These are phyloP conservation scores for Eucalyptus erythrocorys DNA, from an alignment of 345 rosid species.

Conservation along the genomic window DNA sequence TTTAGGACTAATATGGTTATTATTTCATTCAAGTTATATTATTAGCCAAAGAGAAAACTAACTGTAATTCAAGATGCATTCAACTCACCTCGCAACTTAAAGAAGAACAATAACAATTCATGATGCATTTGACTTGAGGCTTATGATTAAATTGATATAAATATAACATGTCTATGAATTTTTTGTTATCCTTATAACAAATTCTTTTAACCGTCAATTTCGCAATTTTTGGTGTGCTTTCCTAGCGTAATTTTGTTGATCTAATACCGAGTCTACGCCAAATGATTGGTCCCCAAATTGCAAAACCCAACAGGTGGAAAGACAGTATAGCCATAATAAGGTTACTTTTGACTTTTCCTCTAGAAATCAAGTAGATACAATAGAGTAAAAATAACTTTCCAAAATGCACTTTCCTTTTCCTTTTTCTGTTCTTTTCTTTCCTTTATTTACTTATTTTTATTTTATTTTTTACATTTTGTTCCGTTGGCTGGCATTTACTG, in stretches of 20 bases:
- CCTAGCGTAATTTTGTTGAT: not conserved
- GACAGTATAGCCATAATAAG: not conserved
- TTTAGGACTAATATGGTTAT: not conserved
- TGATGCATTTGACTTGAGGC: not conserved
- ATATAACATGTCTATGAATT: no score
- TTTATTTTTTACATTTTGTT: not conserved
- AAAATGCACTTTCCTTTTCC: not conserved
- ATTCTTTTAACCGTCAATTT: not conserved
- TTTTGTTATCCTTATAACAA: no score
- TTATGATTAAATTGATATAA: no score
- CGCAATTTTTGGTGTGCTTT: not conserved
- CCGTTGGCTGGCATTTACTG: not conserved
- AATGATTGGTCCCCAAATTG: not conserved
- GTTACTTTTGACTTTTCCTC: not conserved
- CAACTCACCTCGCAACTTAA: not conserved
- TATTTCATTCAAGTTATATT: not conserved
- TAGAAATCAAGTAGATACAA: not conserved
- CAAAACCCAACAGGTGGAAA: not conserved
- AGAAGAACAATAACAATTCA: not conserved
- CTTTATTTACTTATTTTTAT: not conserved
- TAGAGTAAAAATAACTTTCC: not conserved
- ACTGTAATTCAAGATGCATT: not conserved
- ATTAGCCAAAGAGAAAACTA: not conserved
- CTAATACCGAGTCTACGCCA: not conserved
- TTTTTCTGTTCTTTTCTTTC: not conserved